Conservation (phyloP, 345 rosid species). For the Dipteronia dyeriana region DNA sequence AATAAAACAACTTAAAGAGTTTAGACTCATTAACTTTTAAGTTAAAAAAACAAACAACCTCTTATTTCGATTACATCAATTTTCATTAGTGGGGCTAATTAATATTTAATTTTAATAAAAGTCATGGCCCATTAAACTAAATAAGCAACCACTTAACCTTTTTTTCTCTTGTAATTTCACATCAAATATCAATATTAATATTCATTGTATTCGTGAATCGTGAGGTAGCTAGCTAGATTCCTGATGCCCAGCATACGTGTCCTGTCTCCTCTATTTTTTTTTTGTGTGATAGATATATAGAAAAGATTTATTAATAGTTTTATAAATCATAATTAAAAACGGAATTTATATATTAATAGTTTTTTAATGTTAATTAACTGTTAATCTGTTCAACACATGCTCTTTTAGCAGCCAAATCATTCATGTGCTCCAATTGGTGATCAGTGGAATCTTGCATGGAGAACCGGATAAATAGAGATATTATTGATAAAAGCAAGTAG, state of each 20-base stretch:
- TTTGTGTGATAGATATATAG: background rate
- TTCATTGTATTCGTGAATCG: background rate
- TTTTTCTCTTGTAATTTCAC: background rate
- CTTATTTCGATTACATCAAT: background rate
- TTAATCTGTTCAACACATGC: background rate
- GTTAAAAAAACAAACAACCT: too few species aligned
- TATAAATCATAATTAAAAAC: background rate
- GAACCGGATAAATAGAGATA: too few species aligned
- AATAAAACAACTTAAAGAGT: too few species aligned
- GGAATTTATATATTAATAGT: background rate
- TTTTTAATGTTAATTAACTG: background rate
- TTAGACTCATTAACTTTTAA: too few species aligned
- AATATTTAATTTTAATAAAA: background rate
- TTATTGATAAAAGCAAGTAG: too few species aligned
- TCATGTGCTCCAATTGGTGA: background rate
- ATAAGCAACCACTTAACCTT: background rate
- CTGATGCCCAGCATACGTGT: background rate
- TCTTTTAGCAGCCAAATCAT: background rate
- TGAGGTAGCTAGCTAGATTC: conserved; percentile 22
- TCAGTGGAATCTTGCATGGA: background rate
- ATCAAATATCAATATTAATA: background rate
- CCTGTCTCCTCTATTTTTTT: background rate
- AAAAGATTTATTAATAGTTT: background rate
- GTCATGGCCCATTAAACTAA: background rate
- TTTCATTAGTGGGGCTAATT: conserved; percentile 2